These are phyloP conservation scores for Magnolia sinica DNA, from an alignment of 164 flowering plant genomes.

Conservation along the genomic window DNA sequence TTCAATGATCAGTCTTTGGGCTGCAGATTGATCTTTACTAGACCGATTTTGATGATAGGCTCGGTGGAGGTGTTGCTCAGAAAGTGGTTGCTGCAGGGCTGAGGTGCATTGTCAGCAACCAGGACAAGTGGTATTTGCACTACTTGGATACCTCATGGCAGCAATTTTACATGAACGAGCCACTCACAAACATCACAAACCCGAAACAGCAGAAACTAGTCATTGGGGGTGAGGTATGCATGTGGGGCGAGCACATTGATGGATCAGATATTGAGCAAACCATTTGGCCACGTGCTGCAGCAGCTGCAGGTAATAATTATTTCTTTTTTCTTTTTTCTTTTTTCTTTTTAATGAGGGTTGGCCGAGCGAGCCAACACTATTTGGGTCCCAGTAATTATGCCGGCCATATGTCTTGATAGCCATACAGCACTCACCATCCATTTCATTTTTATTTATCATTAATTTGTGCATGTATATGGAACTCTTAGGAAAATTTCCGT, in stretches of 20 bases:
- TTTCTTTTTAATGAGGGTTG: constrained; percentile 49
- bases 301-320: constrained; percentile 73
- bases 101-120: constrained; percentile 87
- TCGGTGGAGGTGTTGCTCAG: constrained; percentile 67
- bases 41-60: constrained; percentile 34
- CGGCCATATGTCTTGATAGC: constrained; percentile 99
- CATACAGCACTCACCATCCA: constrained; percentile 83
- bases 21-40: no score
- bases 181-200: constrained; percentile 57
- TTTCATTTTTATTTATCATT: not conserved
- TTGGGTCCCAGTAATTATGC: constrained; percentile 74
- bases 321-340: not conserved
- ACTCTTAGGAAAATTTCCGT: not conserved
- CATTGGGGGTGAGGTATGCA: constrained; percentile 84
- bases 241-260: constrained; percentile 86
- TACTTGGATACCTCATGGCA: constrained; percentile 71
- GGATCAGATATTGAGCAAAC: constrained; percentile 77
- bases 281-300: constrained; percentile 97
- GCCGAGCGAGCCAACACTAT: constrained; percentile 92
- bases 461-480: not conserved
- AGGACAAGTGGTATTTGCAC: constrained; percentile 81
- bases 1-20: no score
- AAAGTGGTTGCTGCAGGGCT: constrained; percentile 64
- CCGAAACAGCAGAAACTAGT: constrained; percentile 55
- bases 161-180: constrained; percentile 65